These are phyloP conservation scores for Rhodotorula sp. DNA, from an alignment of 1,284 basidiomycete species.

Conservation along the genomic window DNA sequence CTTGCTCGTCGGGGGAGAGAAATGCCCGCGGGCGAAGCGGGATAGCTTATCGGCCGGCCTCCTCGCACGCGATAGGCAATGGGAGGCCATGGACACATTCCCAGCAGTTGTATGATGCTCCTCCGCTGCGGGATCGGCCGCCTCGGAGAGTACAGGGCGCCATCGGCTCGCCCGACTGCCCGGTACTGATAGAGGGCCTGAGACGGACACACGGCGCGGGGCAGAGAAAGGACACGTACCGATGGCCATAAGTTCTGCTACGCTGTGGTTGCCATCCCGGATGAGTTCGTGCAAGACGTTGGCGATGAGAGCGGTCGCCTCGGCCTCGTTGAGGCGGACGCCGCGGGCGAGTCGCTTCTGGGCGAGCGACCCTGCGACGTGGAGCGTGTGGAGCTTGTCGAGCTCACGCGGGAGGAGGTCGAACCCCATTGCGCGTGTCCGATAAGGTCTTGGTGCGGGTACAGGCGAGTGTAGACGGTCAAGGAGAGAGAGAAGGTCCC, in stretches of 20 bases:
- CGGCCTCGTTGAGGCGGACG: slow-evolving; percentile 76
- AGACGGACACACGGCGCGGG: not conserved
- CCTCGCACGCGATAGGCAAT: too few relatives aligned
- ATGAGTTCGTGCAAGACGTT: slow-evolving; percentile 89
- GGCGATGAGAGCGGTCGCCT: slow-evolving; percentile 86
- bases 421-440: slow-evolving; percentile 14
- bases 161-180: not conserved
- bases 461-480: too few relatives aligned
- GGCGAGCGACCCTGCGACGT: slow-evolving; percentile 76
- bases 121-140: too few relatives aligned
- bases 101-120: too few relatives aligned
- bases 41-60: too few relatives aligned
- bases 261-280: slow-evolving; percentile 85
- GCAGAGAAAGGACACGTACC: slow-evolving; percentile 45
- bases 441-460: too few relatives aligned
- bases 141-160: too few relatives aligned
- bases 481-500: too few relatives aligned
- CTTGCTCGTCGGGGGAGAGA: too few relatives aligned
- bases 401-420: slow-evolving; percentile 44
- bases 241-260: slow-evolving; percentile 85
- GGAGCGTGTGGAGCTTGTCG: slow-evolving; percentile 51
- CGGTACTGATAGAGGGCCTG: not conserved
- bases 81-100: too few relatives aligned
- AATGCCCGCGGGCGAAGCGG: too few relatives aligned
- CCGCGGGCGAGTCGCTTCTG: slow-evolving; percentile 93